These are phyloP conservation scores for Diplodia sapinea DNA, from an alignment of 2,329 filamentous ascomycete species.

Conservation along the genomic window DNA sequence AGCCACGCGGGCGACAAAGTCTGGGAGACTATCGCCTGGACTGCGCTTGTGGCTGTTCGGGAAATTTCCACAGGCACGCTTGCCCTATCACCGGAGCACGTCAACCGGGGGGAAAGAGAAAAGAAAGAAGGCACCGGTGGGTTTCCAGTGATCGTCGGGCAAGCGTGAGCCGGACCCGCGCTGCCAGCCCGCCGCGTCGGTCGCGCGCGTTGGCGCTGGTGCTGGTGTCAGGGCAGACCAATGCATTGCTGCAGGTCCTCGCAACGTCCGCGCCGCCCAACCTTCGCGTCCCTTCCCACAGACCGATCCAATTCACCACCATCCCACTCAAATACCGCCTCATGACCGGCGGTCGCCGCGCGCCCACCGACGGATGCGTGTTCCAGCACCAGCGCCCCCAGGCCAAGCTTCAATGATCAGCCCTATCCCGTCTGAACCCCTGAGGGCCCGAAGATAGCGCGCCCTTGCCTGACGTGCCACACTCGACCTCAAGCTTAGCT, in stretches of 20 bases:
- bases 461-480: slow-evolving; percentile 31
- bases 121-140: background rate
- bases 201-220: slow-evolving; percentile 9
- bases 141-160: slow-evolving; percentile 9
- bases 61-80: slow-evolving; percentile 17
- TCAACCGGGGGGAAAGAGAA: background rate
- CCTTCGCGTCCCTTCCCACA: slow-evolving; percentile 18
- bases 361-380: slow-evolving; percentile 16
- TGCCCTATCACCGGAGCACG: background rate
- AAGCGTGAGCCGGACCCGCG: slow-evolving; percentile 23
- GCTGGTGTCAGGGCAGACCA: slow-evolving; percentile 25
- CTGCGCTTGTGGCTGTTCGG: slow-evolving; percentile 17
- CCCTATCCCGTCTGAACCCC: slow-evolving; percentile 32
- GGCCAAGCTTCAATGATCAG: slow-evolving; percentile 31
- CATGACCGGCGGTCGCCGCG: slow-evolving; percentile 19
- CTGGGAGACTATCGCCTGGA: background rate
- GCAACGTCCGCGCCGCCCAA: slow-evolving; percentile 28
- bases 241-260: slow-evolving; percentile 20
- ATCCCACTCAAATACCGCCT: background rate
- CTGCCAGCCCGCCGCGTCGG: slow-evolving; percentile 21
- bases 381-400: slow-evolving; percentile 5
- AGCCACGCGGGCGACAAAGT: background rate
- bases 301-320: slow-evolving; percentile 14
- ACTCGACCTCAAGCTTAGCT: slow-evolving; percentile 18
- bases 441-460: slow-evolving; percentile 31